These are phyloP conservation scores for Sungouiella thailandica DNA, from an alignment of 805 yeast genomes.

Conservation along the genomic window DNA sequence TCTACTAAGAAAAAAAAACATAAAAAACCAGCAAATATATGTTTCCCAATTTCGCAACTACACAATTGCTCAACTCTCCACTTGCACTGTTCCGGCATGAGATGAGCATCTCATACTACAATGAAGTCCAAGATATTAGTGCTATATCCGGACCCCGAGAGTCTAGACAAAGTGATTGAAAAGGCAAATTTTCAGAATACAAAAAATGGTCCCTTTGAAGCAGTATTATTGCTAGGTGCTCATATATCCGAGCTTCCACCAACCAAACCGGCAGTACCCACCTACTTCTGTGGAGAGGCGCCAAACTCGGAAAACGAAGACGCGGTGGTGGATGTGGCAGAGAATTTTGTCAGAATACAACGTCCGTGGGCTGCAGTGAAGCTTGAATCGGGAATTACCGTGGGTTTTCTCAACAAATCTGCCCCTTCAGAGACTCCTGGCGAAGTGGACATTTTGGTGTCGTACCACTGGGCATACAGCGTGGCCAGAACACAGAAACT, in stretches of 20 bases:
- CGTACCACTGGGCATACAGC: slow-evolving; percentile 56
- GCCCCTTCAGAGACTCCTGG: slow-evolving; percentile 4
- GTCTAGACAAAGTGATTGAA: slow-evolving; percentile 38
- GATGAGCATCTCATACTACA: too few relatives aligned
- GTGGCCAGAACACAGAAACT: slow-evolving; percentile 43
- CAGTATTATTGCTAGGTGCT: slow-evolving; percentile 47
- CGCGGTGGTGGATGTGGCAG: slow-evolving; percentile 18
- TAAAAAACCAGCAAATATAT: too few relatives aligned
- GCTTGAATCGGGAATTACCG: slow-evolving; percentile 39
- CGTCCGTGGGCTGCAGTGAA: slow-evolving; percentile 31
- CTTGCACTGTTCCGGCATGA: too few relatives aligned
- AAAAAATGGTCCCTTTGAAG: slow-evolving; percentile 65
- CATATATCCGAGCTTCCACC: slow-evolving; percentile 15
- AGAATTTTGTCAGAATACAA: slow-evolving; percentile 26
- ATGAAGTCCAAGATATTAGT: slow-evolving; percentile 35
- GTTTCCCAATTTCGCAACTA: too few relatives aligned
- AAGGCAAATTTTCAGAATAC: slow-evolving; percentile 45
- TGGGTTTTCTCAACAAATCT: slow-evolving; percentile 41
- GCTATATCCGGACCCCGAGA: slow-evolving; percentile 40
- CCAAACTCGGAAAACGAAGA: slow-evolving; percentile 10
- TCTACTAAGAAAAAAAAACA: too few relatives aligned
- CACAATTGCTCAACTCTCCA: too few relatives aligned
- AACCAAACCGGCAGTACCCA: slow-evolving; percentile 16
- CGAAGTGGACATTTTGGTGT: slow-evolving; percentile 49
- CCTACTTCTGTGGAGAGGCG: slow-evolving; percentile 22